These are phyloP conservation scores for Centella asiatica DNA, from an alignment of 129 eudicot genomes.

Conservation along the genomic window DNA sequence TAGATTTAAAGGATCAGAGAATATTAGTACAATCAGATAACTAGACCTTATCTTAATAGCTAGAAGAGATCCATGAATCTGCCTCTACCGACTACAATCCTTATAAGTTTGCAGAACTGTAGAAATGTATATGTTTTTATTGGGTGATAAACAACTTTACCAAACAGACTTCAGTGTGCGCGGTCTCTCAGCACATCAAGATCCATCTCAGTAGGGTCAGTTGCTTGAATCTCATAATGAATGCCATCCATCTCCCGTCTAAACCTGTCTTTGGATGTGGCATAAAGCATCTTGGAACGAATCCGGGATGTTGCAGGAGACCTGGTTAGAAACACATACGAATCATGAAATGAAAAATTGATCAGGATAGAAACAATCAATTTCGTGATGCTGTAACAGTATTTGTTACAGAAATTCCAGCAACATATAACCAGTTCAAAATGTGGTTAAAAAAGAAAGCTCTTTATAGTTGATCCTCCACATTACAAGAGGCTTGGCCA, in stretches of 20 bases:
- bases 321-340: slow-evolving; percentile 26
- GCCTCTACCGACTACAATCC: neutral
- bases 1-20: neutral
- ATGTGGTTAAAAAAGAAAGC: neutral
- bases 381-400: neutral
- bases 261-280: slow-evolving; percentile 61
- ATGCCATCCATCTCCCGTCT: slow-evolving; percentile 65
- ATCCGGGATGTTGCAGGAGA: slow-evolving; percentile 62
- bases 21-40: neutral
- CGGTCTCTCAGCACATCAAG: slow-evolving; percentile 68
- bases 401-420: neutral
- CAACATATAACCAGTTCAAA: neutral
- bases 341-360: neutral
- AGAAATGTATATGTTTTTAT: neutral
- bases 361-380: neutral
- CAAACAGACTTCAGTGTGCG: slow-evolving; percentile 48
- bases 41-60: neutral
- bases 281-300: slow-evolving; percentile 77
- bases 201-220: slow-evolving; percentile 79
- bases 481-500: neutral
- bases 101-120: neutral
- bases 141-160: no score
- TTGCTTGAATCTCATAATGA: slow-evolving; percentile 81
- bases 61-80: neutral
- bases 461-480: neutral